A percentile compares a stretch with the other conserved stretches of the same genome.
These are phyloP conservation scores for Apostasia ramifera DNA, from an alignment of 106 monocot species.

Conservation along the genomic window DNA sequence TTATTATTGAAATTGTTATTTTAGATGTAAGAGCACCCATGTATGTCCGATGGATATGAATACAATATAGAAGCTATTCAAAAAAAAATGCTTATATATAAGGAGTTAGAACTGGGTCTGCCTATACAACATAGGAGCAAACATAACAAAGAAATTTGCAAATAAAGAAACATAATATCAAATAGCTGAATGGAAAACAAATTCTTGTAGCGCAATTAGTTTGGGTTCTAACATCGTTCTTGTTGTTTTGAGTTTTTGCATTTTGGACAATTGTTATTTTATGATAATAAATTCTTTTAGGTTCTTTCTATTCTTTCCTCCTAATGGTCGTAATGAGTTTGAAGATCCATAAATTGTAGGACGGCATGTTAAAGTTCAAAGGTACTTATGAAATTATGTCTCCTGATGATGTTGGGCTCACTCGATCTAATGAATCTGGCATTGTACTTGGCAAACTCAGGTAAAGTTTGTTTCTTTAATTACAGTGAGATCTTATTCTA, in stretches of 20 bases:
- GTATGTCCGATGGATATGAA: too few relatives aligned
- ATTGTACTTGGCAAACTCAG: constrained; percentile 96
- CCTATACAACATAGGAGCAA: too few relatives aligned
- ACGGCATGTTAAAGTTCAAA: constrained; percentile 95
- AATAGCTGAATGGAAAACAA: too few relatives aligned
- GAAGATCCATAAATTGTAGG: constrained; percentile 28
- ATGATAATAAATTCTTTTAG: neutral
- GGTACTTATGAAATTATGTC: constrained; percentile 96
- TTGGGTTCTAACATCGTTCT: neutral
- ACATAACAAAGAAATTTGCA: too few relatives aligned
- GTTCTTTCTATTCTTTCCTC: neutral
- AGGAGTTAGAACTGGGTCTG: too few relatives aligned
- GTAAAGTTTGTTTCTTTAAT: constrained; percentile 21
- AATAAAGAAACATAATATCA: too few relatives aligned
- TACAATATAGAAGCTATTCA: too few relatives aligned
- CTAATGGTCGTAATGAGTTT: neutral
- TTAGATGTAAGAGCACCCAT: too few relatives aligned
- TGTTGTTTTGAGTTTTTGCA: neutral
- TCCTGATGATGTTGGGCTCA: constrained; percentile 87
- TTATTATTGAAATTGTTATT: too few relatives aligned
- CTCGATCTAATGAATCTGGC: constrained; percentile 74
- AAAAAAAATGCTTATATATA: too few relatives aligned
- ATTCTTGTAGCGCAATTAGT: too few relatives aligned
- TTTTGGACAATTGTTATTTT: neutral
- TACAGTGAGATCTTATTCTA: too few relatives aligned